phyloP scores from a whole-genome alignment of 176 grass and related monocot genomes.

The Oryza glumipatula region DNA sequence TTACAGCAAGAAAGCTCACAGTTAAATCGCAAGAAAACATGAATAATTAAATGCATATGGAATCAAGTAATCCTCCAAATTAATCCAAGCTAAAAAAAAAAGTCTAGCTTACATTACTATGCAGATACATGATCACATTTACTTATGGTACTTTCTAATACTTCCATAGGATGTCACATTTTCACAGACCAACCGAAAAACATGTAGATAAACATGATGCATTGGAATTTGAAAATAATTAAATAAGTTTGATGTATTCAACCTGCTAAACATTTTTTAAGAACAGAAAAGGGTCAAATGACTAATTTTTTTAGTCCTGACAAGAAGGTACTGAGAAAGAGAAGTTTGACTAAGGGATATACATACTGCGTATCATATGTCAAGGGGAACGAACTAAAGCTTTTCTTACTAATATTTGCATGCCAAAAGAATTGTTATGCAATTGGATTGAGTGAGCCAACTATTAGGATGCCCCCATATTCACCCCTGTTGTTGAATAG shows the following conservation, averaged over 20 bases:
- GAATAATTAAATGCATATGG: not conserved
- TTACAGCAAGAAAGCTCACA: slow-evolving; percentile 26
- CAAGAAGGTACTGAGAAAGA: not conserved
- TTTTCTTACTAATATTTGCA: not conserved
- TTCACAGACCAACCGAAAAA: slow-evolving; percentile 9
- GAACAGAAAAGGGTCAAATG: not conserved
- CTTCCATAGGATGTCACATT: not conserved
- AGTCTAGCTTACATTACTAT: not conserved
- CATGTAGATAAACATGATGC: not conserved
- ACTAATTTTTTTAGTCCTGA: not conserved
- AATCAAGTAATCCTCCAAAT: not conserved
- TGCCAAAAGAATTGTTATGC: not conserved
- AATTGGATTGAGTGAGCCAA: not conserved
- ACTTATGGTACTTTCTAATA: not conserved
- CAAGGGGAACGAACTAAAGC: not conserved
- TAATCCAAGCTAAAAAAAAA: slow-evolving; percentile 13
- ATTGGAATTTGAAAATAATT: not conserved
- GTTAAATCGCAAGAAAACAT: slow-evolving; percentile 35
- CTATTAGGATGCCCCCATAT: not conserved
- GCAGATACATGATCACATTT: not conserved
- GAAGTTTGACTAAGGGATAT: not conserved
- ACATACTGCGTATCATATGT: not conserved
- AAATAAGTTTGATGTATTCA: not conserved
- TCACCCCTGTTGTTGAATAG: not conserved
- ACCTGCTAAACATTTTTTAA: not conserved